Base-by-base conservation (phyloP, 2,329 filamentous ascomycete genomes). In the Penicillium brevicompactum region DNA sequence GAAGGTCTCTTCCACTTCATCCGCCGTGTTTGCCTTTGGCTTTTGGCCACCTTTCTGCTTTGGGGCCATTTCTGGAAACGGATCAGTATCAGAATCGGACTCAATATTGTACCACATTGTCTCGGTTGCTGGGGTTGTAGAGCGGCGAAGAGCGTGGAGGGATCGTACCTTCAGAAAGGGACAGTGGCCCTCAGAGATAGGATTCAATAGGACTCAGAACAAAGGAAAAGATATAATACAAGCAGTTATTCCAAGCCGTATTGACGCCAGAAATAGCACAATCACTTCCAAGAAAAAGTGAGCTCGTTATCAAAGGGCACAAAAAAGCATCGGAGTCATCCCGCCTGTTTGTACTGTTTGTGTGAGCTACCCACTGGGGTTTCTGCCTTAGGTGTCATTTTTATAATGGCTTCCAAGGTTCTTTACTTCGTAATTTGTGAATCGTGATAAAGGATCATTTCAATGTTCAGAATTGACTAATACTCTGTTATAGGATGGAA, bases 1-100 rank as follows among this genome's bases (percentile, higher is more conserved):
- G 31, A 88, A 76, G 14, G 83, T 80, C 60, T 87, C 83, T 61
- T 86, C 84, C 55, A 82, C 79, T 69, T 84, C 80, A 58, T 86
- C 84, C 40, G 86, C 80, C 32, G 74, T 73, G 42, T 70, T 74
- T 3, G 65, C 66, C 57, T 70, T 71, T 41, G 68, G 63, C 57
- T 69, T 73, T 37, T 66, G 45, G 68, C 69, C 44, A 63, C 68
- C 56, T 71, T 71, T 61, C 27, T 70, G 63, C 49, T 75, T 74
- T 41, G 69, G 64, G 50, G 61, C 70, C 73, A 75, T 75, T 57
- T 54, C 60, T 57, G 46, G 18, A 34, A 43, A 41, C 40, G 9
- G 11, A 13, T 32, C 27, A 51, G 32, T 10, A 13, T 41, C 27
- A 55, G 34, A 7, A 16, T 27, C 34, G 3, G 16, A 11, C 41